Percentiles rank a stretch among this genome's conserved stretches.
Evolutionary conservation across 2,329 filamentous ascomycete species (phyloP).

Genomic region (Penicillium sp.): DNA sequence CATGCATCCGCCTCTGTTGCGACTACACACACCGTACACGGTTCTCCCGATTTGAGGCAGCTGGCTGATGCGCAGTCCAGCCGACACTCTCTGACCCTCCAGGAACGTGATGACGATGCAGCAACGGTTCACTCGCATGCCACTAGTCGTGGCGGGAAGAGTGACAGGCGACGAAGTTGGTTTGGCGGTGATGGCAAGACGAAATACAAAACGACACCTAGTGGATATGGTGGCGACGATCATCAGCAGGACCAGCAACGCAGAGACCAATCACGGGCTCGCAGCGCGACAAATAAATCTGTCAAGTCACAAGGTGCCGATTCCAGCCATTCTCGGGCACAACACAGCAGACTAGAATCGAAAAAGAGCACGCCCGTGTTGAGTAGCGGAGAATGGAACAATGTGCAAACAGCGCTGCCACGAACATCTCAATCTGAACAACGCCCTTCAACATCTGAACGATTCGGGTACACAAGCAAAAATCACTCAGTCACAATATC

Average conservation of each 20-base stretch:
- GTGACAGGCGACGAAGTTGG: constrained; percentile 39
- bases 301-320: constrained; percentile 6
- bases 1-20: constrained; percentile 32
- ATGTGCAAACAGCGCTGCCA: constrained; percentile 31
- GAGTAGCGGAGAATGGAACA: constrained; percentile 20
- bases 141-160: constrained; percentile 30
- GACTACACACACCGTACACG: constrained; percentile 24
- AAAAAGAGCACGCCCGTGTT: constrained; percentile 14
- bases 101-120: constrained; percentile 29
- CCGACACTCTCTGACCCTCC: constrained; percentile 15
- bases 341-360: constrained; percentile 16
- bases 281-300: constrained; percentile 15
- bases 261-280: constrained; percentile 18
- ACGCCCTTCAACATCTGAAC: constrained; percentile 30
- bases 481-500: constrained; percentile 8
- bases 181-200: constrained; percentile 32
- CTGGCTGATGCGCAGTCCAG: constrained; percentile 22
- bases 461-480: constrained; percentile 18
- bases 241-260: constrained; percentile 15
- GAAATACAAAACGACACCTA: constrained; percentile 23
- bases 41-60: constrained; percentile 17
- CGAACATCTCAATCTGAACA: constrained; percentile 29
- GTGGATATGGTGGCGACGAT: not conserved
- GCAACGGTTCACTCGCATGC: constrained; percentile 35
- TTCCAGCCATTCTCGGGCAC: constrained; percentile 10